phyloP scores from a whole-genome alignment of 2,329 filamentous ascomycete genomes.

The Fusarium oxysporum region DNA sequence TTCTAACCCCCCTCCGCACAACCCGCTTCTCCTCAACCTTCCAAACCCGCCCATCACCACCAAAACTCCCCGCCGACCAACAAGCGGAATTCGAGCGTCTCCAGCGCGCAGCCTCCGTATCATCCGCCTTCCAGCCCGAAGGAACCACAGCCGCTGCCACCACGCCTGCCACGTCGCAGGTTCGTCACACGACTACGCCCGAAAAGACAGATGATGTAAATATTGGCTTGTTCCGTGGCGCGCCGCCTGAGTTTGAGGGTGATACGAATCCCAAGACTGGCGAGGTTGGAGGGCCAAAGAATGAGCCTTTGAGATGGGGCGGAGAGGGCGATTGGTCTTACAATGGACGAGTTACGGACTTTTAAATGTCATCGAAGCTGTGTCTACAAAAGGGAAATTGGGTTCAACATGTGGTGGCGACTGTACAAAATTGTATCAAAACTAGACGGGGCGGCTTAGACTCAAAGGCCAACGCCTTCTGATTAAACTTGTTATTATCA shows the following conservation, averaged over 20 bases:
- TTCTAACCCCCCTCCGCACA: conserved; percentile 43
- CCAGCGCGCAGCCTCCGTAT: conserved; percentile 70
- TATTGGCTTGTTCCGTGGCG: conserved; percentile 76
- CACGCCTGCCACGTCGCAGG: conserved; percentile 44
- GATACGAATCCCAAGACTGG: conserved; percentile 93
- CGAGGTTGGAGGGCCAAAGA: conserved; percentile 96
- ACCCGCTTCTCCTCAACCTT: conserved; percentile 53
- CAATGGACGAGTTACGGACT: conserved; percentile 95
- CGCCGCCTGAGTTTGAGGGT: conserved; percentile 91
- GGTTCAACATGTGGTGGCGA: not conserved
- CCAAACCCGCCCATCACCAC: conserved; percentile 75
- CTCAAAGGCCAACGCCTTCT: conserved; percentile 19
- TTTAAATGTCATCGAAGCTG: conserved; percentile 55
- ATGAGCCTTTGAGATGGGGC: conserved; percentile 93
- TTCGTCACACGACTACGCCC: conserved; percentile 32
- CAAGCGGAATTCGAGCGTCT: conserved; percentile 92
- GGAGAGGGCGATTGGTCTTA: conserved; percentile 85
- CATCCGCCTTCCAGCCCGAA: conserved; percentile 56
- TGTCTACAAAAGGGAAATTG: not conserved
- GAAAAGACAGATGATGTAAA: conserved; percentile 58
- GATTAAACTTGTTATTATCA: conserved; percentile 36
- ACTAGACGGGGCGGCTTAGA: conserved; percentile 22
- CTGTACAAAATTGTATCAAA: conserved; percentile 35
- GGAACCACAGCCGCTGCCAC: conserved; percentile 20
- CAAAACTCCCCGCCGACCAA: conserved; percentile 86